Evolutionary conservation across 2,329 filamentous ascomycete genomes (phyloP), one percentile per base, ranked within the genome.

Genomic region (Acrocalymma vagum): DNA sequence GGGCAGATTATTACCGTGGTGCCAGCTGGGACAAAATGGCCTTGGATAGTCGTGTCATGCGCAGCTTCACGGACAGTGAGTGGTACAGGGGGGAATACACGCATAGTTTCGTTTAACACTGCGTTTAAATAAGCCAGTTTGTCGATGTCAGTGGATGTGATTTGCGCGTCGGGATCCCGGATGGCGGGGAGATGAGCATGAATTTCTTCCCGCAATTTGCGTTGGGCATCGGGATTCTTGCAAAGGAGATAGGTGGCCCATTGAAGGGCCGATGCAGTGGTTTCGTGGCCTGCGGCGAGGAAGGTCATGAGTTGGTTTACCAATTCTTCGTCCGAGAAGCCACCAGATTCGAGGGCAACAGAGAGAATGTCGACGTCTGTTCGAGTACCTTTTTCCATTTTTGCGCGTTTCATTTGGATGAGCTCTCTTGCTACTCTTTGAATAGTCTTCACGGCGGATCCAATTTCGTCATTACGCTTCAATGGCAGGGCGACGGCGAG

Each of bases 291-390:
- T 0, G 90, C 90, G 1, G 86, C 87, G 5, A 95, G 80, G 73
- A 95, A 94, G 0, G 89, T 95, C 88, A 95, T 94, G 63, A 94
- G 81, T 70, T 95, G 90, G 65, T 94, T 87, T 23, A 90, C 82
- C n/a, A 95, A 80, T 45, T 90, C 84, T 32, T 90, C 87, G 48
- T 94, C 88, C 9, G 73, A 80, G 70, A 95, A 94, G 5, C 78
- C 83, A 30, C 87, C 88, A 25, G 84, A 90, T 62, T 86, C 81
- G 31, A 95, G 75, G 11, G 90, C 90, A 0, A 93, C 87, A 1
- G 86, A 90, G 22, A 95, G 75, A 42, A 96, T 94, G 65, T 95
- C 90, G 6, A 82, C 68, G 29, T 84, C 83, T 1, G 70, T 71
- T 11, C 58, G 68, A 21, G 65, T 65, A 27, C 70, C 70, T 21